Evolutionary conservation across 1,139 yeast genomes (phyloP).

Genomic region (Sugiyamaella sp.): DNA sequence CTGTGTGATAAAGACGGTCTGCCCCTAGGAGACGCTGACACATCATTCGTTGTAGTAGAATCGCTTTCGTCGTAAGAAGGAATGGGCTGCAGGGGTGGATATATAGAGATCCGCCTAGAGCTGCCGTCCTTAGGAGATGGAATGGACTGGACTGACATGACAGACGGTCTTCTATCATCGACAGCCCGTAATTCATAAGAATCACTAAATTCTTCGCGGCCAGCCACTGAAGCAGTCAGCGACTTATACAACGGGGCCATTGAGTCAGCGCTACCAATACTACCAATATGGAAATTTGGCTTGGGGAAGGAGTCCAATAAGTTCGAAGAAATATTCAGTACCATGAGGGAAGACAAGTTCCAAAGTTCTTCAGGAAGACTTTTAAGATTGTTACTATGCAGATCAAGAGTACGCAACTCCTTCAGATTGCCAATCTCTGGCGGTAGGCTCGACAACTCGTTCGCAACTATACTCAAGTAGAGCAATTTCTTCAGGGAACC

Average conservation of each 20-base stretch:
- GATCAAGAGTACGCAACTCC: slow-evolving; percentile 68
- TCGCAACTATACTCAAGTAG: slow-evolving; percentile 70
- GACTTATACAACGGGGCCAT: slow-evolving; percentile 14
- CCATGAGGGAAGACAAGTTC: slow-evolving; percentile 59
- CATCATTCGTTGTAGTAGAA: slow-evolving; percentile 16
- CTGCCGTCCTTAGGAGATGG: slow-evolving; percentile 34
- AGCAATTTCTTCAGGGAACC: slow-evolving; percentile 61
- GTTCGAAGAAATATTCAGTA: slow-evolving; percentile 80
- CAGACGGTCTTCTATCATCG: slow-evolving; percentile 27
- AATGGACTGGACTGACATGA: slow-evolving; percentile 30
- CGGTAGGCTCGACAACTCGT: slow-evolving; percentile 78
- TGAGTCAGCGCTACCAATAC: slow-evolving; percentile 28
- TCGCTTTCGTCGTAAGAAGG: slow-evolving; percentile 21
- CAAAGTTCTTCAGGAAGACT: slow-evolving; percentile 69
- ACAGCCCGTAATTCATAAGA: slow-evolving; percentile 18
- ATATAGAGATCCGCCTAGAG: slow-evolving; percentile 30
- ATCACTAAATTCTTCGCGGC: slow-evolving; percentile 13
- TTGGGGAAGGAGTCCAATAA: slow-evolving; percentile 68
- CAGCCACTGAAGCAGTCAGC: slow-evolving; percentile 7
- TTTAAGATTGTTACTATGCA: slow-evolving; percentile 85
- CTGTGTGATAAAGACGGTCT: slow-evolving; percentile 35
- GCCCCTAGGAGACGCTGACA: slow-evolving; percentile 16
- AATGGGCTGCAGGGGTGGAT: slow-evolving; percentile 21
- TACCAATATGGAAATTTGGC: slow-evolving; percentile 32
- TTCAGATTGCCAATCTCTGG: slow-evolving; percentile 61